Evolutionary conservation across 352 stramenopile genomes (phyloP).

Genomic region (Phytopythium delawarense): DNA sequence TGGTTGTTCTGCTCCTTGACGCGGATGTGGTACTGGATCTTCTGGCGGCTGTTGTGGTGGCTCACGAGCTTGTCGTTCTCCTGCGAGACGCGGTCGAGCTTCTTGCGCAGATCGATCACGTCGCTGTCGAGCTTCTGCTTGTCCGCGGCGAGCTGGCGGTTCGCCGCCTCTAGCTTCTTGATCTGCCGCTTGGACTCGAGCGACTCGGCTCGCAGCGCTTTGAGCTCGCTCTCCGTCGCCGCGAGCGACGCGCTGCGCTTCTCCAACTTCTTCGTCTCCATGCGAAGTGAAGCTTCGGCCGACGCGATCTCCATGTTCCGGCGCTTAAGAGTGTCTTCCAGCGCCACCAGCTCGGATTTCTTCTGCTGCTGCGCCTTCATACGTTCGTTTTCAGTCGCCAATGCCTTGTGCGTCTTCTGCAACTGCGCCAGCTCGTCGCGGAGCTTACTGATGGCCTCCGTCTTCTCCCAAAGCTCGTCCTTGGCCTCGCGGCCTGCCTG

Average conservation of each 20-base stretch:
- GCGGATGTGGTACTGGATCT: conserved; percentile 80
- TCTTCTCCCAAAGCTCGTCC: background rate
- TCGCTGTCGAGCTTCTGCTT: conserved; percentile 53
- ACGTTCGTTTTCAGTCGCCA: background rate
- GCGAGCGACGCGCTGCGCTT: conserved; percentile 15
- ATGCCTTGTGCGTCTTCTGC: background rate
- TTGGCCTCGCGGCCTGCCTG: background rate
- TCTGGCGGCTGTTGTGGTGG: conserved; percentile 75
- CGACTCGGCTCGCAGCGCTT: conserved; percentile 6
- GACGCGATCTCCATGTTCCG: conserved; percentile 17
- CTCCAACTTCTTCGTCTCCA: conserved; percentile 20
- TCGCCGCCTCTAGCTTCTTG: conserved; percentile 24
- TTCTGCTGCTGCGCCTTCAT: background rate
- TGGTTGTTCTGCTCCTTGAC: conserved; percentile 85
- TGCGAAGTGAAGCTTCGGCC: conserved; percentile 17
- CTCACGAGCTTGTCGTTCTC: conserved; percentile 76
- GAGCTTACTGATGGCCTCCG: background rate
- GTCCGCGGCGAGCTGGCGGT: conserved; percentile 42
- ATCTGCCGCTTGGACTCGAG: conserved; percentile 4
- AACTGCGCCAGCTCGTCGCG: background rate
- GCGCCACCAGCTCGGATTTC: conserved; percentile 7
- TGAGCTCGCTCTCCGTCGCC: conserved; percentile 17
- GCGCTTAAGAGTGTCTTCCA: conserved; percentile 19
- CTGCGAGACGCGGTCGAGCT: conserved; percentile 37
- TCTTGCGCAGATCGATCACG: conserved; percentile 29